A percentile compares a stretch with the other conserved stretches of the same genome.
phyloP scores from a whole-genome alignment of 2,329 filamentous ascomycete species.

The Hypoxylon rubiginosum region DNA sequence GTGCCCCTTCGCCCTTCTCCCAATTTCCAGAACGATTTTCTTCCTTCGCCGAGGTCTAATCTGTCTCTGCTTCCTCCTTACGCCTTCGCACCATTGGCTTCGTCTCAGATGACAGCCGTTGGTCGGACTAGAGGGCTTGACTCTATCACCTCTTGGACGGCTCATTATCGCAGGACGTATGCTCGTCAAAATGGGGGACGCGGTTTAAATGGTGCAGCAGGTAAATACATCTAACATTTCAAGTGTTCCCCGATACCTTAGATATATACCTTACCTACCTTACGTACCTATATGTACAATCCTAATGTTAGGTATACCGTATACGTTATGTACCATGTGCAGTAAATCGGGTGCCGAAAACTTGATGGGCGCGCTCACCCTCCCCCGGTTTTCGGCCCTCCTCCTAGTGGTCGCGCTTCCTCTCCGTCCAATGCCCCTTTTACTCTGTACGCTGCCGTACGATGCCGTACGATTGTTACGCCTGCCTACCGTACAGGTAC shows the following conservation, averaged over 20 bases:
- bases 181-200: slow-evolving; percentile 12
- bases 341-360: slow-evolving; percentile 6
- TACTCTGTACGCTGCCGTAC: neutral
- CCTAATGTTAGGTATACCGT: no score
- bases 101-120: slow-evolving; percentile 36
- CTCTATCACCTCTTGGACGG: slow-evolving; percentile 12
- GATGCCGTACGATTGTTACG: neutral
- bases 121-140: slow-evolving; percentile 22
- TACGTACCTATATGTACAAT: no score
- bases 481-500: neutral
- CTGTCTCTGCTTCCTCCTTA: neutral
- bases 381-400: slow-evolving; percentile 32
- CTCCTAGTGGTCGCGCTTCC: slow-evolving; percentile 27
- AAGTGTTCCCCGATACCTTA: slow-evolving; percentile 7
- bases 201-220: slow-evolving; percentile 26
- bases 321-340: slow-evolving; percentile 17
- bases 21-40: neutral
- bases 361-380: no score
- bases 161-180: slow-evolving; percentile 7
- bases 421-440: neutral
- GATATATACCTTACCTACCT: no score
- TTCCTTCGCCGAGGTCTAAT: neutral
- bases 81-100: slow-evolving; percentile 1
- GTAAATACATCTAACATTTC: slow-evolving; percentile 20
- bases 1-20: no score